Base-by-base conservation (phyloP, 306 rosid genomes). In the Spatholobus suberectus region DNA sequence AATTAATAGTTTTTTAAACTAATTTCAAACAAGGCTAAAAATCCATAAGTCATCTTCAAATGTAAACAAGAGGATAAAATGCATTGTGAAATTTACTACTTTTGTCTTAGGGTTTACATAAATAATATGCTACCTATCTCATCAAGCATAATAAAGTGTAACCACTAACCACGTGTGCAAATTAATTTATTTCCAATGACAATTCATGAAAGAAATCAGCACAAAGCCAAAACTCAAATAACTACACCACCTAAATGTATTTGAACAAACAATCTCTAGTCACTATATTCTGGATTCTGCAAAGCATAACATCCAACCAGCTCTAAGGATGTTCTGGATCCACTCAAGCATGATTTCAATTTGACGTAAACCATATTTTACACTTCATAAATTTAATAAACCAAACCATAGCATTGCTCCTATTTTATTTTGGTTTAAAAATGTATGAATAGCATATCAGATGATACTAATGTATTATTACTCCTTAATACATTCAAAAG, bases 1-100 rank as follows among this genome's bases (percentile, higher is more conserved):
- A 27, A 27, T 46, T 47, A 83, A 18, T 63, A 82, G 61, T 46
- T 49, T 74, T 10, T 11, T 18, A 83, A 83, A 73, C 73, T 76
- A 82, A 54, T 70, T 73, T 41, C 52, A 38, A 67, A 58, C 58
- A 23, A 38, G 76, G 57, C 49, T 51, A 49, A 49, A 47, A 62
- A 47, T 63, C 72, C 62, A 40, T 23, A 70, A 77, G 6, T 15
- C 47, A 55, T 55, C 58, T 46, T 49, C 63, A 59, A 27, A 52
- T 40, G 54, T 18, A 52, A 74, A 72, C 24, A 81, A 34, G 18
- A 65, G 13, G 17, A 29, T 21, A 58, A 29, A 40, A 54, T 52
- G 63, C 61, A 58, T 6, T 24, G 44, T 3, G 6, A 68, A 76
- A 55, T 68, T 32, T 44, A 68, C 14, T 51, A 14, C 12, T 14